Evolutionary conservation across 2,329 filamentous ascomycete genomes (phyloP).

Genomic region (Chrysoporthe puriensis): DNA sequence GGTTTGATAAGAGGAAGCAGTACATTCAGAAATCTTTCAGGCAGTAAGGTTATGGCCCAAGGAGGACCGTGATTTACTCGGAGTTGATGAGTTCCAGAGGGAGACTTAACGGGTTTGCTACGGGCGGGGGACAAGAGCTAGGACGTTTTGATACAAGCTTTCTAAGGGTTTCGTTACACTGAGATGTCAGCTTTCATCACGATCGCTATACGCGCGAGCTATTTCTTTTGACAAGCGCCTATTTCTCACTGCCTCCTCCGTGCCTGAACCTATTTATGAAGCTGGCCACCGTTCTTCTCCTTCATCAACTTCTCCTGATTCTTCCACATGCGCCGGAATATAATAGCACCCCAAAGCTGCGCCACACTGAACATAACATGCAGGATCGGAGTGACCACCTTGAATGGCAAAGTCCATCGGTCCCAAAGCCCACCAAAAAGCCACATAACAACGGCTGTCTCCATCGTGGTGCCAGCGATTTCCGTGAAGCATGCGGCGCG

Average conservation of each 20-base stretch:
- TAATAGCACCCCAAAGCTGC: slow-evolving; percentile 18
- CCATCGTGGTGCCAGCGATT: slow-evolving; percentile 11
- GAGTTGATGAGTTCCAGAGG: not conserved
- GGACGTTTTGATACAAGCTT: too few relatives aligned
- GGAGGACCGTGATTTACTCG: not conserved
- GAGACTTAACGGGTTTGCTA: not conserved
- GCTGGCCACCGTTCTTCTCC: not conserved
- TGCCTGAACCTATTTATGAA: not conserved
- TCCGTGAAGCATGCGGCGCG: slow-evolving; percentile 14
- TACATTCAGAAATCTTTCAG: slow-evolving; percentile 6
- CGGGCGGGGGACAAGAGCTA: not conserved
- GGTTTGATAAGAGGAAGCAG: slow-evolving; percentile 15
- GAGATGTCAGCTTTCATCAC: too few relatives aligned
- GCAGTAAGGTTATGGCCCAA: not conserved
- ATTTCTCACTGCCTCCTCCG: too few relatives aligned
- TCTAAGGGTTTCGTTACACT: too few relatives aligned
- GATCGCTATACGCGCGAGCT: too few relatives aligned
- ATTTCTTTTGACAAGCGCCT: too few relatives aligned
- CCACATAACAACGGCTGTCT: slow-evolving; percentile 20
- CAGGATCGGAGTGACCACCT: slow-evolving; percentile 18
- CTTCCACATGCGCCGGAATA: slow-evolving; percentile 14
- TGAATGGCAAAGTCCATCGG: slow-evolving; percentile 21
- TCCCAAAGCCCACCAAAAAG: slow-evolving; percentile 17
- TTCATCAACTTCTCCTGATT: not conserved
- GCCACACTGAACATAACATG: slow-evolving; percentile 16